Evolutionary conservation across 148 eudicot genomes (phyloP), one percentile per base, ranked within the genome.

Genomic region (Arbutus unedo): DNA sequence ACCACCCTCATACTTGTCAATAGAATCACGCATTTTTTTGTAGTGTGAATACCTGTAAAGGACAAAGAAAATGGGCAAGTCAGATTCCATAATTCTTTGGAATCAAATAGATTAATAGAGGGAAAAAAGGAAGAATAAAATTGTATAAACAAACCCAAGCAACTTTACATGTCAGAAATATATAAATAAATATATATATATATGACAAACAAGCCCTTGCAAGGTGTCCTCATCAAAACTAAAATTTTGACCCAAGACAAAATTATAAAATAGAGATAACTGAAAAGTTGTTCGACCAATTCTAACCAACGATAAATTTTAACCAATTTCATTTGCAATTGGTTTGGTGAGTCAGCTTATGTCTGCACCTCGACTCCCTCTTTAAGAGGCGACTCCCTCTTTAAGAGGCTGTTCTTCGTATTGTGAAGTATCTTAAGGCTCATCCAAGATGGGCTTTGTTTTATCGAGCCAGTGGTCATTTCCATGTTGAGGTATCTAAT

Each of bases 1-100:
- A 82, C 99, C 97, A 86, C 98, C 99, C 86, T 96, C 99, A 83
- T 81, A 83, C 80, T 89, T 90, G 89, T 94, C 94, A 86, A 96
- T 96, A 76, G 87, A 91, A 78, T 92, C 97, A 41, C 99, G 98
- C 85, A 94, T 80, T 85, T 78, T 91, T 82, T 83, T 96, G 87
- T 96, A 96, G 53, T 85, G 89, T 53, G 85, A 81, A 89, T 89
- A 94, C 13, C 99, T 96, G 89, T 16, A 76, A 77, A 47, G 79
- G 19, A 76, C 80, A 79, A 60, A 73, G 4, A 18, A 11, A 23
- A 50, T 59, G 64, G 4, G 8, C 16, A 71, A 60, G 68, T 18
- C 67, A 70, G 80, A 45, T 21, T 16, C 6, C 15, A 62, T 15
- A 80, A 43, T 71, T 57, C 74, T 57, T n/a, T 73, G 49, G 74